A percentile compares a stretch with the other conserved stretches of the same genome.
These are phyloP conservation scores for Lactarius quietus DNA, from an alignment of 768 basidiomycete genomes.

Conservation along the genomic window DNA sequence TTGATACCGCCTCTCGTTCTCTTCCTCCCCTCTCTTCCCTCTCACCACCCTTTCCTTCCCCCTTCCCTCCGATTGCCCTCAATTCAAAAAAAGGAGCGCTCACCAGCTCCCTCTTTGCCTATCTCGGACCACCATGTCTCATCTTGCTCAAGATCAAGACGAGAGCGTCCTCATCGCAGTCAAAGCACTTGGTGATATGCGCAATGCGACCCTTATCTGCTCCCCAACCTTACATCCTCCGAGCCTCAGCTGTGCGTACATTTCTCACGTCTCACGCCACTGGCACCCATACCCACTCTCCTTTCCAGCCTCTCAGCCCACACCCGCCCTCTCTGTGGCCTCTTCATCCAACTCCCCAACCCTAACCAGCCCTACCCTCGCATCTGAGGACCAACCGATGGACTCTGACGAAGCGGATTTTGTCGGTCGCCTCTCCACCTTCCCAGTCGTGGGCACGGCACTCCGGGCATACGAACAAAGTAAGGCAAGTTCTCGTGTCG, in stretches of 20 bases:
- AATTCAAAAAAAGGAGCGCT: conserved; percentile 4
- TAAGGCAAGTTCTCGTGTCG: conserved; percentile 79
- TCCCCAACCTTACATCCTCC: conserved; percentile 17
- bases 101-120: not conserved
- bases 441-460: conserved; percentile 73
- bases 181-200: conserved; percentile 74
- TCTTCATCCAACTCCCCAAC: conserved; percentile 35
- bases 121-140: conserved; percentile 13
- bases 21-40: not conserved
- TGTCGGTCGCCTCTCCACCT: conserved; percentile 56
- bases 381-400: conserved; percentile 28
- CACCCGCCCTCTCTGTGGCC: conserved; percentile 35
- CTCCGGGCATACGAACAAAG: conserved; percentile 75
- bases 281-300: not conserved
- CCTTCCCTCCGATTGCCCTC: not conserved
- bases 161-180: conserved; percentile 80
- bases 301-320: conserved; percentile 35
- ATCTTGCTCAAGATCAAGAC: conserved; percentile 47
- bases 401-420: conserved; percentile 35
- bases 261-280: not conserved
- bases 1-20: not conserved
- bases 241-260: conserved; percentile 30
- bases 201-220: conserved; percentile 28
- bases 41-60: not conserved
- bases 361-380: conserved; percentile 30